A percentile compares a stretch with the other conserved stretches of the same genome.
phyloP scores from a whole-genome alignment of 805 yeast species.

The Spathaspora passalidarum region DNA sequence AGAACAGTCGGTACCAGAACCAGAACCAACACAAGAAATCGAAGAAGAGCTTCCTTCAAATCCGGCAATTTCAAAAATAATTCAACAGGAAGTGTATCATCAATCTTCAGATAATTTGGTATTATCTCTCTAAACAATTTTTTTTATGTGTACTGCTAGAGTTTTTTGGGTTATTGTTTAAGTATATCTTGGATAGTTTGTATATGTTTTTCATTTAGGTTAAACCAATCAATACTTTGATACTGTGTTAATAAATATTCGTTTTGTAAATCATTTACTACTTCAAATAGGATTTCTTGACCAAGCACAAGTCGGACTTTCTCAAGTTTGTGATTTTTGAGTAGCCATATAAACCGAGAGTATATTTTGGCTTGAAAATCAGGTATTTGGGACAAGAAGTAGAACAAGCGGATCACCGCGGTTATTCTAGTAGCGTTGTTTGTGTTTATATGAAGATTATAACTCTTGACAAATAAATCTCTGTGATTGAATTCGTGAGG shows the following conservation, averaged over 20 bases:
- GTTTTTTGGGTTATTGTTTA: background rate
- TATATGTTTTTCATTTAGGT: conserved; percentile 2
- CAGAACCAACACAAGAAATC: background rate
- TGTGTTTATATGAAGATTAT: conserved; percentile 56
- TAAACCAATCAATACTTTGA: conserved; percentile 6
- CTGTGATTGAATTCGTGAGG: conserved; percentile 27
- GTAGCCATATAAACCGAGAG: conserved; percentile 23
- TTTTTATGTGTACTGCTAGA: background rate
- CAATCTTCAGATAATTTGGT: conserved; percentile 25
- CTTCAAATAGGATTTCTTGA: conserved; percentile 38
- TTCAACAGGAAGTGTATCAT: conserved; percentile 12
- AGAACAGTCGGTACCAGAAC: background rate
- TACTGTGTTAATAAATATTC: background rate
- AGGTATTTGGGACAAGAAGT: conserved; percentile 26
- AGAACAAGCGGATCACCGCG: conserved; percentile 43
- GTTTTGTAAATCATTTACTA: conserved; percentile 9
- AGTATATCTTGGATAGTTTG: background rate
- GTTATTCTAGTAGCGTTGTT: conserved; percentile 34
- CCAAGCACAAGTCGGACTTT: conserved; percentile 36
- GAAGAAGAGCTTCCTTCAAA: background rate
- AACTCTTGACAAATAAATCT: conserved; percentile 45
- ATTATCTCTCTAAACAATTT: conserved; percentile 7
- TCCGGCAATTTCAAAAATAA: background rate
- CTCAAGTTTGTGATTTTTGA: conserved; percentile 27
- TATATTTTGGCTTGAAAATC: conserved; percentile 9